Evolutionary conservation across 176 grass and related monocot species (phyloP).

Genomic region (Tillandsia fasciculata): DNA sequence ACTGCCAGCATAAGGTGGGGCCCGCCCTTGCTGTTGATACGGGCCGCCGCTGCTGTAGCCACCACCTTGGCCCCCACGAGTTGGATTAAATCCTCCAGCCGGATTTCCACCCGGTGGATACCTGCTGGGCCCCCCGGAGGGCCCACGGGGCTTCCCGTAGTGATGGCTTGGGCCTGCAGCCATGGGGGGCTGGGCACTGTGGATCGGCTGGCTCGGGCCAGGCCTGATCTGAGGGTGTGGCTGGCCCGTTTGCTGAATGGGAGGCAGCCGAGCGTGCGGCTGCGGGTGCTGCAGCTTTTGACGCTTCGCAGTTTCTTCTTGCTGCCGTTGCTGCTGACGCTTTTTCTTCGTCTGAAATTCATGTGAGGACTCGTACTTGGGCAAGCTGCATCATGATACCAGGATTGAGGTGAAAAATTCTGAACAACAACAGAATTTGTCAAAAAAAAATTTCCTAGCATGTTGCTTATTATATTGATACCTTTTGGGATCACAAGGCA

Average conservation of each 20-base stretch:
- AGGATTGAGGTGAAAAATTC: background rate
- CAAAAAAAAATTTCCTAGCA: no score
- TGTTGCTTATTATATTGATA: background rate
- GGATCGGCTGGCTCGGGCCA: slow-evolving; percentile 47
- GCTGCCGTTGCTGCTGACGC: slow-evolving; percentile 84
- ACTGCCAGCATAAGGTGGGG: slow-evolving; percentile 44
- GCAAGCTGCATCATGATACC: slow-evolving; percentile 48
- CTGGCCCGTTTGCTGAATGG: slow-evolving; percentile 71
- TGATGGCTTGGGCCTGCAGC: slow-evolving; percentile 62
- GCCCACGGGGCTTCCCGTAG: slow-evolving; percentile 67
- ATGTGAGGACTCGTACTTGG: slow-evolving; percentile 76
- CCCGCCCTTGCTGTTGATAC: slow-evolving; percentile 60
- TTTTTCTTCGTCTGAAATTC: slow-evolving; percentile 98
- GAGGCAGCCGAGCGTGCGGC: slow-evolving; percentile 78
- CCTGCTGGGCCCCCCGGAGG: slow-evolving; percentile 54
- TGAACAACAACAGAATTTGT: no score
- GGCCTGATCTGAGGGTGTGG: slow-evolving; percentile 57
- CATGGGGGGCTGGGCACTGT: slow-evolving; percentile 51
- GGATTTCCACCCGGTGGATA: slow-evolving; percentile 62
- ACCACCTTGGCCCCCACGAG: slow-evolving; percentile 58
- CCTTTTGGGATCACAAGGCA: slow-evolving; percentile 93
- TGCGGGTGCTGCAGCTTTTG: slow-evolving; percentile 86
- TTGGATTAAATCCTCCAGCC: slow-evolving; percentile 50
- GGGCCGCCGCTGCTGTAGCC: slow-evolving; percentile 57
- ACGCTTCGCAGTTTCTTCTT: slow-evolving; percentile 79